Evolutionary conservation across 192 early-diverging fungal genomes (phyloP), one percentile per base, ranked within the genome.

Genomic region (Pilaira anomala): DNA sequence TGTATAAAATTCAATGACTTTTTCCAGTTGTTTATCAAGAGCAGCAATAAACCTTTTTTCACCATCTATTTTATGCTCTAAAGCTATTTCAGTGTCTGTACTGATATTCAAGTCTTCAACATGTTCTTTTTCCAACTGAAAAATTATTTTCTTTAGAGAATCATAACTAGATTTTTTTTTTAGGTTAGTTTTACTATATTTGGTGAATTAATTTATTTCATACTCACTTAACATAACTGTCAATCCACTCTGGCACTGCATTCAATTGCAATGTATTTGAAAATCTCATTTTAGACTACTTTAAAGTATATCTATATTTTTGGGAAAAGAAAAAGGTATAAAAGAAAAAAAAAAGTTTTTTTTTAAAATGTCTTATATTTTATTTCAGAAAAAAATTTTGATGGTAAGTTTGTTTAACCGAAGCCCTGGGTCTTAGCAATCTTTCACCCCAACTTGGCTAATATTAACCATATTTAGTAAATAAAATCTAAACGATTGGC

Each of bases 211-310:
- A n/a, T 21, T 13, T 39, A 14, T 22, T 1, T 3, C 16, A 8
- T 78, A 80, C 85, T 69, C 86, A 89, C 83, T 81, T 82, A 46
- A 90, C 21, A 56, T 90, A 90, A 60, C 85, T 83, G 52, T 85
- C 86, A 67, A 83, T 76, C 88, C 88, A 90, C 77, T 90, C 88
- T 60, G 88, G 88, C 49, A 90, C 87, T 29, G 89, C 83, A 66
- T 97, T 97, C 63, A 97, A 84, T 72, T 93, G 89, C 49, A 97
- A 80, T n/a, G 87, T 85, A 73, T 91, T 88, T 11, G 92, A 91
- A 63, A 96, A 96, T 81, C 92, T 96, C 92, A 96, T 94, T 24
- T 36, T 30, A 29, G 11, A 49, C 21, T 1, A 24, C 11, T 36
- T 9, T 36, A 36, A 4, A 9, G 1, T 36, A 36, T 36, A 36